Conservation (phyloP, 441 rosid species). For the Erodium moschatum region DNA sequence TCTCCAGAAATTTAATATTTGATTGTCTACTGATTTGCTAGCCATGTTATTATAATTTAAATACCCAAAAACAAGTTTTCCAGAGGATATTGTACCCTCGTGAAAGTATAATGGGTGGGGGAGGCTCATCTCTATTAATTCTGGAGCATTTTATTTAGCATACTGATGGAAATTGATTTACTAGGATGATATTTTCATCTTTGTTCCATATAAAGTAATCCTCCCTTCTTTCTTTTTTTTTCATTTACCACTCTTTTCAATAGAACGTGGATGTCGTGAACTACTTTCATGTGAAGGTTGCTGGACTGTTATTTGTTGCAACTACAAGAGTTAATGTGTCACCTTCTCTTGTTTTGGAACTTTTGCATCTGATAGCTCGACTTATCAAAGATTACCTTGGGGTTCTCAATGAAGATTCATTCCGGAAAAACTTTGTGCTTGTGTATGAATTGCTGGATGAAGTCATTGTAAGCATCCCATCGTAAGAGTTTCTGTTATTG, state of each 20-base stretch:
- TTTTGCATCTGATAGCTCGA: slow-evolving; percentile 83
- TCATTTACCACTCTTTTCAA: neutral
- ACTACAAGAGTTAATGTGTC: slow-evolving; percentile 47
- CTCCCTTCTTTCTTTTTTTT: too few species aligned
- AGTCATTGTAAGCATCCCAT: slow-evolving; percentile 60
- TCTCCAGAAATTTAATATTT: too few species aligned
- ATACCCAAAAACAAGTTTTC: too few species aligned
- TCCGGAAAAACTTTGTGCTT: slow-evolving; percentile 82
- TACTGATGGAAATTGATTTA: neutral
- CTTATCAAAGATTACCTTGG: slow-evolving; percentile 93
- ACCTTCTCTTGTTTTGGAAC: slow-evolving; percentile 90
- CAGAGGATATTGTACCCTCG: neutral
- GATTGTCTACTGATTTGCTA: too few species aligned
- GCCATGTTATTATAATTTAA: neutral
- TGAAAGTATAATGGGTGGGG: neutral
- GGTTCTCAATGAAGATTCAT: slow-evolving; percentile 80
- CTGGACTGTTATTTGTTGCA: slow-evolving; percentile 17
- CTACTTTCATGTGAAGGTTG: slow-evolving; percentile 20
- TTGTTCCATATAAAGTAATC: neutral
- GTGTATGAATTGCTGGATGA: slow-evolving; percentile 91
- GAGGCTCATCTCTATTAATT: neutral
- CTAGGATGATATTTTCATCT: neutral
- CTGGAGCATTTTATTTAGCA: neutral
- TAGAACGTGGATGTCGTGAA: slow-evolving; percentile 18
- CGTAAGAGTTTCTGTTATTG: neutral